phyloP scores from a whole-genome alignment of 352 stramenopile species.

The Globisporangium emineosum region DNA sequence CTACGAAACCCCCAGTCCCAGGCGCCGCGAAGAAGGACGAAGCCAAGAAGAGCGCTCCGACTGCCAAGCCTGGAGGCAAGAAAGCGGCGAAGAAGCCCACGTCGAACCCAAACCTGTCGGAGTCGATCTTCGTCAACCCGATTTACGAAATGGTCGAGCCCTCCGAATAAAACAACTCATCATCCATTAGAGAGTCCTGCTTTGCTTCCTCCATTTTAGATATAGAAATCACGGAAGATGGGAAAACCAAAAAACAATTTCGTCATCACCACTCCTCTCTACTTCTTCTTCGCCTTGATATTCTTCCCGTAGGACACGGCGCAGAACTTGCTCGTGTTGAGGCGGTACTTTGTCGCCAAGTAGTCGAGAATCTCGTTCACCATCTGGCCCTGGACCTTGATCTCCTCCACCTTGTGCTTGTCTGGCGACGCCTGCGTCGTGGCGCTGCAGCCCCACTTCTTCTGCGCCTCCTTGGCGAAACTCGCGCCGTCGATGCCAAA shows the following conservation, averaged over 20 bases:
- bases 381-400: conserved; percentile 81
- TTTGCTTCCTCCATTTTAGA: conserved; percentile 1
- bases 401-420: conserved; percentile 68
- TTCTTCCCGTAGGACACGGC: conserved; percentile 70
- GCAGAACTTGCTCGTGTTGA: conserved; percentile 69
- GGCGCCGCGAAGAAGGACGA: not conserved
- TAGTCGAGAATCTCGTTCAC: conserved; percentile 71
- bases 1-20: not conserved
- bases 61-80: conserved; percentile 9
- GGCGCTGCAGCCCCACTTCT: conserved; percentile 81
- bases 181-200: conserved; percentile 3
- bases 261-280: conserved; percentile 8
- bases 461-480: conserved; percentile 79
- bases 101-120: conserved; percentile 17
- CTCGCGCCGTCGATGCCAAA: conserved; percentile 70
- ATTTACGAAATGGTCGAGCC: conserved; percentile 22
- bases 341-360: conserved; percentile 59
- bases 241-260: not conserved
- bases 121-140: conserved; percentile 21
- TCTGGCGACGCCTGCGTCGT: conserved; percentile 44
- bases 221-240: not conserved
- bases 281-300: conserved; percentile 80
- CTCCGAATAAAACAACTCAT: conserved; percentile 7
- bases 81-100: conserved; percentile 28
- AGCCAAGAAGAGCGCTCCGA: not conserved